These are phyloP conservation scores for Bauhinia variegata DNA, from an alignment of 306 rosid species.

Conservation along the genomic window DNA sequence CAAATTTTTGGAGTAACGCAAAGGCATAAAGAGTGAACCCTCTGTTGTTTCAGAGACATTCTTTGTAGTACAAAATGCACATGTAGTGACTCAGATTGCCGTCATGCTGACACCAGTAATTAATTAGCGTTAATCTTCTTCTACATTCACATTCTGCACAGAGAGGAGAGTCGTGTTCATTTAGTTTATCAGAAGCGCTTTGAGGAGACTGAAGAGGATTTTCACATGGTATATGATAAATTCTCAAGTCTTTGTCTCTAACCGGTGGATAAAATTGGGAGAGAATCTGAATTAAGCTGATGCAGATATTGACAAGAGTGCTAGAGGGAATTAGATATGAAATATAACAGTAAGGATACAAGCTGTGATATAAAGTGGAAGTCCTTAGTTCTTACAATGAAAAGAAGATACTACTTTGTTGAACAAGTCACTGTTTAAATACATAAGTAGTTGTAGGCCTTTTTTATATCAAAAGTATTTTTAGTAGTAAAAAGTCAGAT, in stretches of 20 bases:
- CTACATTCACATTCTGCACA: background rate
- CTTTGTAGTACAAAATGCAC: constrained; percentile 20
- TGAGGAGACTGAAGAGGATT: constrained; percentile 23
- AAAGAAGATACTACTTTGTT: too few relatives aligned
- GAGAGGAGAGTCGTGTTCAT: background rate
- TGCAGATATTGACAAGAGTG: constrained; percentile 35
- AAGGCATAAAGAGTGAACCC: constrained; percentile 34
- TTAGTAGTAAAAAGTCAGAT: too few relatives aligned
- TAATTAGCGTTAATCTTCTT: background rate
- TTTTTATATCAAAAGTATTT: too few relatives aligned
- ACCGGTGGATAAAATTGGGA: constrained; percentile 22
- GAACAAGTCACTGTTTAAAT: too few relatives aligned
- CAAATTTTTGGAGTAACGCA: constrained; percentile 20
- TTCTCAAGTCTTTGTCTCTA: constrained; percentile 15
- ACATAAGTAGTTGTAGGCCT: too few relatives aligned
- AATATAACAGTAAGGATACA: too few relatives aligned
- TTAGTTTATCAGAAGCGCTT: constrained; percentile 7
- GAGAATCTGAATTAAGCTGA: constrained; percentile 27
- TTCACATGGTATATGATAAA: constrained; percentile 18
- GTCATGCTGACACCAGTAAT: constrained; percentile 32
- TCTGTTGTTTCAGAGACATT: constrained; percentile 19
- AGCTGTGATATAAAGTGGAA: too few relatives aligned
- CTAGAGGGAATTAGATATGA: background rate
- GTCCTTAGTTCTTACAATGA: too few relatives aligned
- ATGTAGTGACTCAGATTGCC: constrained; percentile 28